Evolutionary conservation across 2,329 filamentous ascomycete genomes (phyloP).

Genomic region (Daldinia eschscholtzii): DNA sequence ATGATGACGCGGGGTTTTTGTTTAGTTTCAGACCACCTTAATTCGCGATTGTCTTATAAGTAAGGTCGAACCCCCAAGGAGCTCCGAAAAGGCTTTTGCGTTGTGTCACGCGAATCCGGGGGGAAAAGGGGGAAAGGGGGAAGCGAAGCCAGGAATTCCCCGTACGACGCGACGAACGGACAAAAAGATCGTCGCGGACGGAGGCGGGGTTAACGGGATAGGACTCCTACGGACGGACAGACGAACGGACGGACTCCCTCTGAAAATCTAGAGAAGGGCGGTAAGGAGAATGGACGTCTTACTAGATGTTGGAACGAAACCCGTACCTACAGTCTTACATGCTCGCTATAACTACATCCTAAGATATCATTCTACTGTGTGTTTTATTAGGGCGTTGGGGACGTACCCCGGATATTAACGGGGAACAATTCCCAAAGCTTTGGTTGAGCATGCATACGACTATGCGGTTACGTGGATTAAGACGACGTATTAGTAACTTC

Average conservation of each 20-base stretch:
- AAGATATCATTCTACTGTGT: not conserved
- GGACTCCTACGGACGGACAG: not conserved
- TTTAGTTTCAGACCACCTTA: not conserved
- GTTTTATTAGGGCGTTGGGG: conserved; percentile 2
- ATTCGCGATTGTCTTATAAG: conserved; percentile 32
- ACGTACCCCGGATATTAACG: conserved; percentile 5
- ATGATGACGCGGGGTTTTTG: conserved; percentile 9
- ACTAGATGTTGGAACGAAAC: not conserved
- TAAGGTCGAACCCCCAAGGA: conserved; percentile 33
- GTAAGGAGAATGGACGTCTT: not conserved
- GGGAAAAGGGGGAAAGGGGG: conserved; percentile 2
- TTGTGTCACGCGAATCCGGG: conserved; percentile 15
- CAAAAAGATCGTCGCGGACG: conserved; percentile 20
- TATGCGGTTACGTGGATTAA: not conserved
- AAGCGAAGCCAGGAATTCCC: not conserved
- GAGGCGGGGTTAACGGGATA: conserved; percentile 22
- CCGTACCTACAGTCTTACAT: not conserved
- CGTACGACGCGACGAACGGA: conserved; percentile 14
- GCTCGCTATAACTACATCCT: not conserved
- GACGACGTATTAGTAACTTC: not conserved
- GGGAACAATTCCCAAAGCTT: not conserved
- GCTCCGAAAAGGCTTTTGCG: conserved; percentile 28
- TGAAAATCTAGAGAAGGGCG: conserved; percentile 1
- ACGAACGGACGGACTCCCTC: not conserved
- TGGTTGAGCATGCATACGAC: not conserved